Evolutionary conservation across 2,329 filamentous ascomycete species (phyloP).

Genomic region (Trichoderma arundinaceum): DNA sequence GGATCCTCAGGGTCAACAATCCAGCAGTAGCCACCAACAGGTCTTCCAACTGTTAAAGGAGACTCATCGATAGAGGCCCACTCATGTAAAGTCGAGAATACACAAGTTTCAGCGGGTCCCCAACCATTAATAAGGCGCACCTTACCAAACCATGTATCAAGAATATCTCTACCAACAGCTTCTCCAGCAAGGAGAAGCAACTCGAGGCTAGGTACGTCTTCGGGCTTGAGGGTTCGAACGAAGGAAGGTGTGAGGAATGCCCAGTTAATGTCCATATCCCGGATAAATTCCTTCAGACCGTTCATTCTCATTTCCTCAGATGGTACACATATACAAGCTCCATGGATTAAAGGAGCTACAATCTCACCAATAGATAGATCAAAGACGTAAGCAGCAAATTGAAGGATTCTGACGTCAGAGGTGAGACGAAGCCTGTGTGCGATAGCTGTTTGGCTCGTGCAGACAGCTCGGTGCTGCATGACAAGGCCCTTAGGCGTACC

Average conservation of each 20-base stretch:
- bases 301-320: constrained; percentile 29
- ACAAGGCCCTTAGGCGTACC: constrained; percentile 58
- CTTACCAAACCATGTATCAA: constrained; percentile 27
- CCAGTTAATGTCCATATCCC: constrained; percentile 8
- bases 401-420: constrained; percentile 11
- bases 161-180: constrained; percentile 24
- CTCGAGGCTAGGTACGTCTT: constrained; percentile 50
- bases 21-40: constrained; percentile 26
- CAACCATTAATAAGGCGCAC: constrained; percentile 29
- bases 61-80: constrained; percentile 10
- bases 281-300: constrained; percentile 12
- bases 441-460: constrained; percentile 11
- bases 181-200: constrained; percentile 49
- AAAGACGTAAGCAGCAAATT: constrained; percentile 34
- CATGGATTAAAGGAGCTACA: constrained; percentile 17
- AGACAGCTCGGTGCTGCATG: constrained; percentile 25
- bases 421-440: constrained; percentile 11
- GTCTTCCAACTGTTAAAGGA: constrained; percentile 13
- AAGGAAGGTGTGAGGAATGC: constrained; percentile 28
- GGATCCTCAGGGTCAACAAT: constrained; percentile 1
- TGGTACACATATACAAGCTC: constrained; percentile 28
- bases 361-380: constrained; percentile 31
- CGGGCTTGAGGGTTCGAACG: constrained; percentile 45
- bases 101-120: constrained; percentile 32
- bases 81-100: constrained; percentile 24